Base-by-base conservation (phyloP, 1,284 basidiomycete genomes). In the Irpex sp. region DNA sequence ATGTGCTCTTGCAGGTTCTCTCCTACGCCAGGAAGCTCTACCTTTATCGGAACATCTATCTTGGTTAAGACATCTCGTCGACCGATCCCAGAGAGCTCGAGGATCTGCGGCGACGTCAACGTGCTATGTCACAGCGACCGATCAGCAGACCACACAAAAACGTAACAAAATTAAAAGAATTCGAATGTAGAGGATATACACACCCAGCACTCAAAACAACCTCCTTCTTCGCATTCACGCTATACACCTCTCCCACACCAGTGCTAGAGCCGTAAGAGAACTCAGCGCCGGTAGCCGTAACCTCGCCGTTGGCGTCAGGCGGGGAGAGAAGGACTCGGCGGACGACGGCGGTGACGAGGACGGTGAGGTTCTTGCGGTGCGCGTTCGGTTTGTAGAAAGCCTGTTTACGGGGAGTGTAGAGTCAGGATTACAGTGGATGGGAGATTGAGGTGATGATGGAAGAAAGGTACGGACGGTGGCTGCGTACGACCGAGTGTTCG, bases 81-180 rank as follows among this genome's bases (percentile, higher is more conserved):
- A 11, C 77, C 75, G 63, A 76, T 75, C 61, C 79, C 79, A 9
- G 77, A 78, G 5, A 79, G 73, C 68, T 80, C 77, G 15, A 80
- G 72, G 6, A 80, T 64, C 50, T 75, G 74, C 7, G 78, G 78
- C 11, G 1, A 64, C 37, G 69, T 68, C n/a, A 71, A 61, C 4
- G 70, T 55, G 53, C 72, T 71, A 51, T 1, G n/a, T n/a, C 36
- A n/a, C 33, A 4, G 13, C 13, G 11, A 13, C 50, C 19, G 17
- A 4, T 47, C 46, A 33, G 31, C 3, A 33, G 5, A 6, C 31
- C 1, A 1, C 0, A 33, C 31, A 33, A 33, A 33, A 33, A 6
- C 5, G 31, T 1, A 33, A 33, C 5, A 33, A 33, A 33, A 51
- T 8, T 2, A 19, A 13, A 17, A 19, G 49, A 19, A 11, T 51